Percentiles rank a stretch among this genome's conserved stretches.
Conservation (phyloP, 441 rosid species). For the Populus hybrid region DNA sequence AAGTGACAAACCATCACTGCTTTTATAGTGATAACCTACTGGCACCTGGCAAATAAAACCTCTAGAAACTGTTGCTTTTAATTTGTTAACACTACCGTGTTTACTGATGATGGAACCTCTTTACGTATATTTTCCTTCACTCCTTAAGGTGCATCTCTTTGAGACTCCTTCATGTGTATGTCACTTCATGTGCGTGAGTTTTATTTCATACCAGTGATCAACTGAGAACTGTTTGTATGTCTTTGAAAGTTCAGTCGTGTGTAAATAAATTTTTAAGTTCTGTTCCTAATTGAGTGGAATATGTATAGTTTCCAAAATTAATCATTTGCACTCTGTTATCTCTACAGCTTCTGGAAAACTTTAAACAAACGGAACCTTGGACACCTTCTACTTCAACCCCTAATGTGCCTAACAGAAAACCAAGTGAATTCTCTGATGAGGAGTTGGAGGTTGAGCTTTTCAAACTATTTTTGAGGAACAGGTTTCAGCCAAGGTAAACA, state of each 20-base stretch:
- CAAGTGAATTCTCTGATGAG: slow-evolving; percentile 40
- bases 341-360: slow-evolving; percentile 58
- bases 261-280: not conserved
- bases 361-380: slow-evolving; percentile 58
- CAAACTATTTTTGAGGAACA: slow-evolving; percentile 43
- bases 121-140: too few relatives aligned
- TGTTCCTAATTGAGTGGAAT: not conserved
- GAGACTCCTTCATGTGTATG: too few relatives aligned
- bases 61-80: too few relatives aligned
- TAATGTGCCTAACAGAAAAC: slow-evolving; percentile 23
- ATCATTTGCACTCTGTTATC: not conserved
- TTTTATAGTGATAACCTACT: too few relatives aligned
- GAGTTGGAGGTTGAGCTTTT: slow-evolving; percentile 68
- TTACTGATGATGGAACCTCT: too few relatives aligned
- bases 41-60: too few relatives aligned
- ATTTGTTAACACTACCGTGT: too few relatives aligned
- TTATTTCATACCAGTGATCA: too few relatives aligned
- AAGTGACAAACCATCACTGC: too few relatives aligned
- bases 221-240: too few relatives aligned
- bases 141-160: too few relatives aligned
- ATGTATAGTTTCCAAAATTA: not conserved
- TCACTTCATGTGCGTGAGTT: too few relatives aligned
- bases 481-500: slow-evolving; percentile 61
- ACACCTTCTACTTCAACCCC: slow-evolving; percentile 29
- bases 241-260: not conserved